Conservation (phyloP, 73 alveolate species). For the Loxodes magnus region DNA sequence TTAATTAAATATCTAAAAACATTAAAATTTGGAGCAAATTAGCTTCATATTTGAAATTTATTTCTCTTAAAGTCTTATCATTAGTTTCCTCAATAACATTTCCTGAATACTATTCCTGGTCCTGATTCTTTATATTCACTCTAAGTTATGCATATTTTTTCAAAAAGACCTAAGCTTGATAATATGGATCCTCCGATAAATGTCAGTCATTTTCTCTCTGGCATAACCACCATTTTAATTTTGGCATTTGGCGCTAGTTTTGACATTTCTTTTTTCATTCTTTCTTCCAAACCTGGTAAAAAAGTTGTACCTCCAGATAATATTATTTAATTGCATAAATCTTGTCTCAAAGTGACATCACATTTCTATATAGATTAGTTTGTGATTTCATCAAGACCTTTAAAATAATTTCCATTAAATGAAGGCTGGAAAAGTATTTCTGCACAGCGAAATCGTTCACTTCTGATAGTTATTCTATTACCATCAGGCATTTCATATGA, state of each 20-base stretch:
- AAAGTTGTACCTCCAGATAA: constrained; percentile 79
- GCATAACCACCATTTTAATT: constrained; percentile 48
- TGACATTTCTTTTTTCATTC: constrained; percentile 48
- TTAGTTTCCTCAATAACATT: constrained; percentile 64
- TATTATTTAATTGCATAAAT: constrained; percentile 45
- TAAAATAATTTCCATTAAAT: constrained; percentile 36
- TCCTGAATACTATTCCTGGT: constrained; percentile 87
- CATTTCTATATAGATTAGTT: constrained; percentile 57
- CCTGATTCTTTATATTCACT: constrained; percentile 97
- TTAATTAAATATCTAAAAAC: too few relatives aligned
- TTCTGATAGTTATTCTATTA: constrained; percentile 38
- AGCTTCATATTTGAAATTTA: too few relatives aligned
- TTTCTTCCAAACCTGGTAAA: constrained; percentile 71
- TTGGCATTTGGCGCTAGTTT: constrained; percentile 20
- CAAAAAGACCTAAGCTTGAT: constrained; percentile 52
- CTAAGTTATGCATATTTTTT: constrained; percentile 92
- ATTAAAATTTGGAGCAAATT: too few relatives aligned
- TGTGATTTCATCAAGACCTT: constrained; percentile 71
- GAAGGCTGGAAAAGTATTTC: constrained; percentile 52
- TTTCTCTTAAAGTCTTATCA: too few relatives aligned
- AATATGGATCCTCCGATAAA: constrained; percentile 82
- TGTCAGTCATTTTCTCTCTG: constrained; percentile 52
- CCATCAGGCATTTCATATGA: constrained; percentile 74
- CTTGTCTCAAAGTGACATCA: constrained; percentile 68
- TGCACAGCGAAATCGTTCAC: constrained; percentile 34